Base-by-base conservation (phyloP, 768 basidiomycete species). In the Crucibulum laeve region DNA sequence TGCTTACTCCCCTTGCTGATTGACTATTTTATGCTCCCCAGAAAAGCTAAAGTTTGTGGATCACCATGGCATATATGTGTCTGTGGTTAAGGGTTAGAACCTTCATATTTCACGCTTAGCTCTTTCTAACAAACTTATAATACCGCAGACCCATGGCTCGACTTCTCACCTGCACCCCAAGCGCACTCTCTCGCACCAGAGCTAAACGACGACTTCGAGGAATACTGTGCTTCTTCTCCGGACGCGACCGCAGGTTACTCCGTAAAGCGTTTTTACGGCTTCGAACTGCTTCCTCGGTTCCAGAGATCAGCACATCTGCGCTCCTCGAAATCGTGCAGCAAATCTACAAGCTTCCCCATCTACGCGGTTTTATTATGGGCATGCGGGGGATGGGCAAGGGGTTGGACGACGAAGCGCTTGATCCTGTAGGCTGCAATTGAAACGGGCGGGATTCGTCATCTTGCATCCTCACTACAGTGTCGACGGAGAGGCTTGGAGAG, bases 101-200 rank as follows among this genome's bases (percentile, higher is more conserved):
- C n/a, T 36, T 21, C 7, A 6, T 19, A 36, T 5, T 19, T 19
- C n/a, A 30, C n/a, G 24, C 21, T 15, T 33, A 43, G 18, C 21
- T 19, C 42, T 15, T 25, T 24, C 32, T 26, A 43, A 18, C 33
- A 47, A 23, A 25, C 11, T 14, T 19, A 40, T 35, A 90, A 88
- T 58, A 78, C 87, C 19, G 91, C 91, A 21, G 92, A 94, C 55
- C 91, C 91, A 6, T 94, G 91, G 91, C 77, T 93, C 25, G 91
- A 94, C 61, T 93, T 92, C 56, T 74, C 93, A 18, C 61, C 83
- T 4, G 76, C 86, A 7, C 56, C 76, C 19, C 76, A 84, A 33
- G 91, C 91, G 6, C 70, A 75, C 38, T 56, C 59, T 10, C 73
- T 92, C 14, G 88, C 90, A 0, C 61, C 58, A n/a, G 74, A 83